Evolutionary conservation across 1,139 yeast genomes (phyloP), one percentile per base, ranked within the genome.

Genomic region (Spathaspora jeffriesii): DNA sequence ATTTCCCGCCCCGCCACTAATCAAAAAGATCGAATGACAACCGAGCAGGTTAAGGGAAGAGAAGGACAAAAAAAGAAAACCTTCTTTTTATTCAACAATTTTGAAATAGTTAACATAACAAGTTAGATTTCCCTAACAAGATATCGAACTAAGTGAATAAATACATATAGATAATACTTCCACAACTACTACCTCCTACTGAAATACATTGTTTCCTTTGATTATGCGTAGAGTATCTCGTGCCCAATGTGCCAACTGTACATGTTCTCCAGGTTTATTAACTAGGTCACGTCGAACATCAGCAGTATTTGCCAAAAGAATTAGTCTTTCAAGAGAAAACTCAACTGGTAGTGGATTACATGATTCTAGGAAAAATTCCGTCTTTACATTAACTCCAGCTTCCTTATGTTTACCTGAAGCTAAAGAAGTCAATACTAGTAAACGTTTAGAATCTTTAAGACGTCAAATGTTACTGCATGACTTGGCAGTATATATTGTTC

Each of bases 251-350:
- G 75, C 80, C 44, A 83, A 87, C 66, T 87, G 96, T 68, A 85
- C 90, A 2, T 88, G 95, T 62, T 85, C 92, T 0, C 93, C 93
- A 8, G 96, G 96, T 7, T 69, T 86, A 45, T 65, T 87, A 45
- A 83, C 90, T 17, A 76, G 95, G 58, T 81, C 79, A 49, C 81
- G 76, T 57, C 73, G 83, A 59, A 70, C 85, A 50, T 71, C 84
- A 13, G 70, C 82, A 0, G 58, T 73, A 44, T 73, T 83, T 49
- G 76, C 81, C 46, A 73, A 73, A 64, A 71, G 79, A 68, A 71
- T 71, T 61, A 63, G 71, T 63, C 51, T 77, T 63, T 56, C 67
- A 56, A 57, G 79, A 50, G 56, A 64, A 22, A 60, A 65, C 15
- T 45, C 60, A 18, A 43, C 50, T 39, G 60, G 64, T n/a, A n/a